Evolutionary conservation across 129 eudicot species (phyloP).

Genomic region (Lactuca sativa): DNA sequence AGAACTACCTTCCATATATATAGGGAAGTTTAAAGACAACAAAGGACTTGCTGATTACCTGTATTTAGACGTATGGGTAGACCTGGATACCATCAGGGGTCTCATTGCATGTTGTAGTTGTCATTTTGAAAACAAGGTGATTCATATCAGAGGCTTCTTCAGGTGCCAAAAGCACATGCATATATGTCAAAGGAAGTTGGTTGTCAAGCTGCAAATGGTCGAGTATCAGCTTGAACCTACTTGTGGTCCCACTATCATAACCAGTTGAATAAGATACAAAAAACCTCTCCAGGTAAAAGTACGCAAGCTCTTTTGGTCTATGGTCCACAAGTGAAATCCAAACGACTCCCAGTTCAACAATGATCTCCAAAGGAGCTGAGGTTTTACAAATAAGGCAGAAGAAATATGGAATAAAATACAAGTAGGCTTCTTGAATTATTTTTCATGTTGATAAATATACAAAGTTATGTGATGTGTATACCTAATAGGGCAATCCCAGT

Average conservation of each 20-base stretch:
- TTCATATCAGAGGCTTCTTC: no score
- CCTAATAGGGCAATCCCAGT: constrained; percentile 73
- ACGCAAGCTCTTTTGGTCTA: constrained; percentile 86
- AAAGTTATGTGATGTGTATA: constrained; percentile 15
- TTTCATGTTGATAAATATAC: background rate
- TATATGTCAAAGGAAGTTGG: no score
- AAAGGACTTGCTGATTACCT: constrained; percentile 50
- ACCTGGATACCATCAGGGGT: constrained; percentile 82
- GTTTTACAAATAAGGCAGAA: constrained; percentile 27
- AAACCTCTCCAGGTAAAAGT: constrained; percentile 76
- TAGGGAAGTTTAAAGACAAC: constrained; percentile 1
- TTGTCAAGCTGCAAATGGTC: no score
- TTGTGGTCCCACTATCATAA: constrained; percentile 86
- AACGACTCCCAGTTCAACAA: constrained; percentile 80
- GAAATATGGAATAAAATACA: constrained; percentile 3
- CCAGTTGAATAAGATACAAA: constrained; percentile 85
- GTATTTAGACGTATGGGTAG: constrained; percentile 78
- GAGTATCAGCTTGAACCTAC: constrained; percentile 96
- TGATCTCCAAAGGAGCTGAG: constrained; percentile 71
- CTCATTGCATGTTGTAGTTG: constrained; percentile 71
- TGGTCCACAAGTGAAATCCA: constrained; percentile 93
- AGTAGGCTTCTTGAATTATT: background rate
- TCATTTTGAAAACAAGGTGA: constrained; percentile 91
- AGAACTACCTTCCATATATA: constrained; percentile 1
- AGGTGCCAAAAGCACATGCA: no score